phyloP scores from a whole-genome alignment of 2,329 filamentous ascomycete species.

The Phialocephala sp. region DNA sequence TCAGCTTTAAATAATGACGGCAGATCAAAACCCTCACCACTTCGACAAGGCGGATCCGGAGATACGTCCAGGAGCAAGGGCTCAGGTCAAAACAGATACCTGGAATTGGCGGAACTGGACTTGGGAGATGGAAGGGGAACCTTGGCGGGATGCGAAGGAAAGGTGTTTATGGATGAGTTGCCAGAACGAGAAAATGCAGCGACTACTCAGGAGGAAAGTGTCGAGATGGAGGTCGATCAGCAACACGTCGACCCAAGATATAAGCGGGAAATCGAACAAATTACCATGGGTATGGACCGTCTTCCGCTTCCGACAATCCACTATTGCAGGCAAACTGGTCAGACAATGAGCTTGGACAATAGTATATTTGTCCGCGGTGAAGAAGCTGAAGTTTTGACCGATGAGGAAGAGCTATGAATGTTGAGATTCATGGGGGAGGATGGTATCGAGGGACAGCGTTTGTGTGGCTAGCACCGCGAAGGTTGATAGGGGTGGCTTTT shows the following conservation, averaged over 20 bases:
- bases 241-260: neutral
- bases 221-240: no score
- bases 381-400: neutral
- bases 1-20: no score
- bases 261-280: neutral
- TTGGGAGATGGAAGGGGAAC: no score
- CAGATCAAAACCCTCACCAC: no score
- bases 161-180: neutral
- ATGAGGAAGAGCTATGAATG: neutral
- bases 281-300: neutral
- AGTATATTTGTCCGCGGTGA: neutral
- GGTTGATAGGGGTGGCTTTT: no score
- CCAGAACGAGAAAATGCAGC: neutral
- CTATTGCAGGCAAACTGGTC: neutral
- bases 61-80: no score
- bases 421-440: neutral
- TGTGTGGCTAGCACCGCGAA: no score
- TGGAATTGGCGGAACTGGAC: no score
- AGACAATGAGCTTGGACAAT: neutral
- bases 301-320: neutral
- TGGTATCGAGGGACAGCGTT: no score
- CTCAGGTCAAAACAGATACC: no score
- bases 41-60: no score
- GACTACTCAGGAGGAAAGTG: neutral
- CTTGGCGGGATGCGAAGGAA: neutral